A percentile compares a stretch with the other conserved stretches of the same genome.
phyloP scores from a whole-genome alignment of 2,329 filamentous ascomycete species.

The Colletotrichum horii region DNA sequence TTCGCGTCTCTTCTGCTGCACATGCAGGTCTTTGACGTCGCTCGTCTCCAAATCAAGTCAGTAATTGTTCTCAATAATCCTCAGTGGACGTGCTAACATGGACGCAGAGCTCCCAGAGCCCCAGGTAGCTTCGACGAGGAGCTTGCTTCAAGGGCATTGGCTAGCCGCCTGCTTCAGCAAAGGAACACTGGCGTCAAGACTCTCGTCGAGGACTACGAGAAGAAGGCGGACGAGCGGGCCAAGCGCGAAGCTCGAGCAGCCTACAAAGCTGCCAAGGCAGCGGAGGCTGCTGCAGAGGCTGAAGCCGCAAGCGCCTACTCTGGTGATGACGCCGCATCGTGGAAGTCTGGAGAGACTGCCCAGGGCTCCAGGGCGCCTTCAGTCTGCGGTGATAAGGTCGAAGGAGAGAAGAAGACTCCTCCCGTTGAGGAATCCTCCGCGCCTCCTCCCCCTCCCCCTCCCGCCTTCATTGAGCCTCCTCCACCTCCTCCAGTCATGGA shows the following conservation, averaged over 20 bases:
- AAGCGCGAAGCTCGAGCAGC: not conserved
- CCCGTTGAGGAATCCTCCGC: not conserved
- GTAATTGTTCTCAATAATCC: not conserved
- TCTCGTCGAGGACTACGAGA: not conserved
- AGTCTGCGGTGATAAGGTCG: not conserved
- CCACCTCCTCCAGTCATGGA: not conserved
- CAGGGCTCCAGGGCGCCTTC: not conserved
- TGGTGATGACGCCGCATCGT: not conserved
- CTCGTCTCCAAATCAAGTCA: not conserved
- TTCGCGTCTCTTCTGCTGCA: not conserved
- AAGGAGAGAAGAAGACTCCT: not conserved
- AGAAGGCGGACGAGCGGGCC: not conserved
- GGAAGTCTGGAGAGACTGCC: constrained; percentile 11
- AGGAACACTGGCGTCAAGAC: not conserved
- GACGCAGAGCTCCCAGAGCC: not conserved
- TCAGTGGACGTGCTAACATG: not conserved
- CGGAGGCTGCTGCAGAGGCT: not conserved
- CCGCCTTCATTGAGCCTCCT: not conserved
- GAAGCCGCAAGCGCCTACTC: constrained; percentile 1
- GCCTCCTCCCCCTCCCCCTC: not conserved
- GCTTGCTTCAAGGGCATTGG: constrained; percentile 8
- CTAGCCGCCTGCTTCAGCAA: not conserved
- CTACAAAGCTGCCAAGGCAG: not conserved
- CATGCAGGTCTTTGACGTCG: constrained; percentile 5
- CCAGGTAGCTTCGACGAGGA: constrained; percentile 17